Conservation (phyloP, 2,329 filamentous ascomycete genomes). For the Fusarium mexicanum region DNA sequence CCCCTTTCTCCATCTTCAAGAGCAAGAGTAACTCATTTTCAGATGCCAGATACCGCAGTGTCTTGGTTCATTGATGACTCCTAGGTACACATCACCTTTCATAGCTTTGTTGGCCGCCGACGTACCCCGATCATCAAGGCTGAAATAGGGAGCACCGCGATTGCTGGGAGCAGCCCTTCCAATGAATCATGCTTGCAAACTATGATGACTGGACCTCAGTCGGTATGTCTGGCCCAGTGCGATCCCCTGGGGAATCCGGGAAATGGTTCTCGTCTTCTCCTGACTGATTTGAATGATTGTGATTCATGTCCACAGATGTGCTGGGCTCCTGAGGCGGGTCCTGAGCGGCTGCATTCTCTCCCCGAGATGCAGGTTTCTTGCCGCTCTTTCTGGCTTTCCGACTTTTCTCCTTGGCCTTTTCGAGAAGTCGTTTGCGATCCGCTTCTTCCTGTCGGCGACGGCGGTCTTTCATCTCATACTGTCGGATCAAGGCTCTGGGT, state of each 20-base stretch:
- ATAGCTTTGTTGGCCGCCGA: neutral
- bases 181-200: neutral
- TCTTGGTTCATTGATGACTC: neutral
- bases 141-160: neutral
- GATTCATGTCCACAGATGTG: conserved; percentile 38
- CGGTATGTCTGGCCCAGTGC: conserved; percentile 25
- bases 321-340: conserved; percentile 35
- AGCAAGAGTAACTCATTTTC: neutral
- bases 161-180: neutral
- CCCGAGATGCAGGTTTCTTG: conserved; percentile 67
- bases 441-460: conserved; percentile 83
- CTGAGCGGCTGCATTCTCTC: conserved; percentile 39
- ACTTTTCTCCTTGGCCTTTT: conserved; percentile 94
- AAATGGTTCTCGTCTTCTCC: conserved; percentile 50
- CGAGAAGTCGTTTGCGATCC: conserved; percentile 84
- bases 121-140: neutral
- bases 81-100: neutral
- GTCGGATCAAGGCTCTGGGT: conserved; percentile 83
- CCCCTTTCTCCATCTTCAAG: neutral
- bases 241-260: conserved; percentile 33
- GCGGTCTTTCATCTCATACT: conserved; percentile 95
- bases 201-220: conserved; percentile 22
- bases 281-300: conserved; percentile 51
- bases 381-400: conserved; percentile 84
- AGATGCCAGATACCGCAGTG: neutral